Conservation (phyloP, 495 filamentous ascomycete species). For the Cenococcum geophilum region DNA sequence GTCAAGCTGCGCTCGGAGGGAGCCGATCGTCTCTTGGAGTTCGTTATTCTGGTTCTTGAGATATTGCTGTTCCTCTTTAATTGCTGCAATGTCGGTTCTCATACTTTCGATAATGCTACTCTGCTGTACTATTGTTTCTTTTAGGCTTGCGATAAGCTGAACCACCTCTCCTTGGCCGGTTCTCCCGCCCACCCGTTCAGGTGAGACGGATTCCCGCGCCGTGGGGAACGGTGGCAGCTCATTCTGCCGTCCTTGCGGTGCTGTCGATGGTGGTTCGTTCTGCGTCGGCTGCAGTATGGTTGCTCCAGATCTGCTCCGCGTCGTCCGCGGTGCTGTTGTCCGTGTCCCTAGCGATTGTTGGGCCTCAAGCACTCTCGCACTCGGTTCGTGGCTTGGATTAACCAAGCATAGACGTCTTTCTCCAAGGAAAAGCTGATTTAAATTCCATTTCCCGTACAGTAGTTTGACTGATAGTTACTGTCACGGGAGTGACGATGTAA, state of each 20-base stretch:
- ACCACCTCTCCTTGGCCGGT: slow-evolving; percentile 8
- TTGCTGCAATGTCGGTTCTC: slow-evolving; percentile 1
- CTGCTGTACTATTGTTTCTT: slow-evolving; percentile 8
- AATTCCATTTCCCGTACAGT: too few species aligned
- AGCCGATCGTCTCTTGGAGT: too few species aligned
- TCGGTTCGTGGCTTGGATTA: too few species aligned
- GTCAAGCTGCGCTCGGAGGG: too few species aligned
- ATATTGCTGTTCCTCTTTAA: slow-evolving; percentile 1
- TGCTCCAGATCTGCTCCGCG: background rate
- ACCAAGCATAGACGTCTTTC: too few species aligned
- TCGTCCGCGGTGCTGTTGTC: background rate
- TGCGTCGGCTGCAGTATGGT: too few species aligned
- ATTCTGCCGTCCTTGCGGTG: slow-evolving; percentile 7
- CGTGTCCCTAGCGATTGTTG: slow-evolving; percentile 2
- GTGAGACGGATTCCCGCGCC: slow-evolving; percentile 11
- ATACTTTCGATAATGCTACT: slow-evolving; percentile 12
- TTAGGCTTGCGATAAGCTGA: slow-evolving; percentile 13
- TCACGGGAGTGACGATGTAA: too few species aligned
- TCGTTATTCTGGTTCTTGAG: too few species aligned
- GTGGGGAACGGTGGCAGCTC: slow-evolving; percentile 10
- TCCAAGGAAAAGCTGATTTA: too few species aligned
- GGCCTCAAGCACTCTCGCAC: too few species aligned
- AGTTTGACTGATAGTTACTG: too few species aligned
- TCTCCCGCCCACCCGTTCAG: slow-evolving; percentile 7
- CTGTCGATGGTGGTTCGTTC: slow-evolving; percentile 1